Evolutionary conservation across 805 yeast species (phyloP).

Genomic region (Danielia reshetovae): DNA sequence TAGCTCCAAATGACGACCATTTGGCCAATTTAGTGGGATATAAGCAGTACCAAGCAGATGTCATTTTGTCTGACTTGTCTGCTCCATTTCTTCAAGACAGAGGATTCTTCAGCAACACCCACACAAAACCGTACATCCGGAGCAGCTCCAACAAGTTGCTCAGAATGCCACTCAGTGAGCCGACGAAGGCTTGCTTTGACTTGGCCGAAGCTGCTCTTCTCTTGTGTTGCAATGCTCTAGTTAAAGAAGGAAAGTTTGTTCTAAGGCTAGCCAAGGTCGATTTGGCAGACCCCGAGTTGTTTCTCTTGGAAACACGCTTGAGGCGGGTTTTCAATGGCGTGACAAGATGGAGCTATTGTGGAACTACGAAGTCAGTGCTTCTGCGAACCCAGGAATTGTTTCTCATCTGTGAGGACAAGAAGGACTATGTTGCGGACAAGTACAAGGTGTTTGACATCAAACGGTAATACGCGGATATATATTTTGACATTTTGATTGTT

Average conservation of each 20-base stretch:
- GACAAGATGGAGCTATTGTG: constrained; percentile 13
- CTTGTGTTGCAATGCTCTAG: constrained; percentile 25
- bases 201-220: constrained; percentile 38
- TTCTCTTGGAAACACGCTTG: constrained; percentile 21
- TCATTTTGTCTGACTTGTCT: constrained; percentile 34
- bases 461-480: too few relatives aligned
- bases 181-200: constrained; percentile 30
- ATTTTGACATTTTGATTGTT: too few relatives aligned
- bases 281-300: constrained; percentile 26
- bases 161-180: constrained; percentile 21
- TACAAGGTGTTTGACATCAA: constrained; percentile 12
- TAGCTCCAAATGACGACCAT: background rate
- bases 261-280: constrained; percentile 25
- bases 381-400: constrained; percentile 18
- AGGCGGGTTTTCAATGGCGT: constrained; percentile 25
- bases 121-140: constrained; percentile 31
- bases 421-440: constrained; percentile 8
- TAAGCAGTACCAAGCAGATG: constrained; percentile 28
- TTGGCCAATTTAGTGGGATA: constrained; percentile 2
- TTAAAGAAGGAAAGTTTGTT: constrained; percentile 29
- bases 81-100: constrained; percentile 30
- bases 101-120: constrained; percentile 37
- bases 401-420: constrained; percentile 24
- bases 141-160: constrained; percentile 23
- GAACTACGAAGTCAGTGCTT: constrained; percentile 2